Evolutionary conservation across 2,329 filamentous ascomycete genomes (phyloP).

Genomic region (Calonectria pauciramosa): DNA sequence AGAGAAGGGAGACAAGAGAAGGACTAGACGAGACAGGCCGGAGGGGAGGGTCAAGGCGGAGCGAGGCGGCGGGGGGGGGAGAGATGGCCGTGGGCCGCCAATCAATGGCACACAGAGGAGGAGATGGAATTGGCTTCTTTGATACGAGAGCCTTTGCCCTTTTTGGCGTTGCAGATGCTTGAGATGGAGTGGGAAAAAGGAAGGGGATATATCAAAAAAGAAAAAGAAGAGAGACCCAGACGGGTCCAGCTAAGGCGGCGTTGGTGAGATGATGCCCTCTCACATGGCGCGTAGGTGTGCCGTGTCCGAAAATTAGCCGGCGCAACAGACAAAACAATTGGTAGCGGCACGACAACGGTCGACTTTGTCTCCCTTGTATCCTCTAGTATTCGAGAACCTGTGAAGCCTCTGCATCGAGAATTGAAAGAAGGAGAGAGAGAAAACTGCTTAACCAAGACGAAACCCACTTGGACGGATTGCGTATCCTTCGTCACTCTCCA

Average conservation of each 20-base stretch:
- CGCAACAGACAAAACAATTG: constrained; percentile 21
- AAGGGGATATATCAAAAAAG: constrained; percentile 22
- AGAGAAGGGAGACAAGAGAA: neutral
- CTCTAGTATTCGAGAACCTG: neutral
- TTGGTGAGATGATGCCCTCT: constrained; percentile 10
- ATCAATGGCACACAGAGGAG: constrained; percentile 23
- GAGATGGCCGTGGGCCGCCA: constrained; percentile 11
- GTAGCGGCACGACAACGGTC: neutral
- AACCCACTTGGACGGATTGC: neutral
- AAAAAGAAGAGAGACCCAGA: neutral
- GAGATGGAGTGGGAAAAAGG: constrained; percentile 18
- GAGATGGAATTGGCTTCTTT: neutral
- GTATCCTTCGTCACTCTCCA: neutral
- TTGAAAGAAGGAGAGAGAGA: neutral
- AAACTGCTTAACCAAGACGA: neutral
- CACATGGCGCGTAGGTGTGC: constrained; percentile 10
- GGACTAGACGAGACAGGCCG: neutral
- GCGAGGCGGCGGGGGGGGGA: constrained; percentile 6
- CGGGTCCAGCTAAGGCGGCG: constrained; percentile 8
- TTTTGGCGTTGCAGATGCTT: neutral
- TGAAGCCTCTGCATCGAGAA: neutral
- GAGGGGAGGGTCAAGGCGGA: constrained; percentile 9
- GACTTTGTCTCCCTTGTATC: neutral
- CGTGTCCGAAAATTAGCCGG: constrained; percentile 34
- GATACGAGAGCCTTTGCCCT: neutral